Conservation (phyloP, 441 rosid genomes). For the Capsella rubella region DNA sequence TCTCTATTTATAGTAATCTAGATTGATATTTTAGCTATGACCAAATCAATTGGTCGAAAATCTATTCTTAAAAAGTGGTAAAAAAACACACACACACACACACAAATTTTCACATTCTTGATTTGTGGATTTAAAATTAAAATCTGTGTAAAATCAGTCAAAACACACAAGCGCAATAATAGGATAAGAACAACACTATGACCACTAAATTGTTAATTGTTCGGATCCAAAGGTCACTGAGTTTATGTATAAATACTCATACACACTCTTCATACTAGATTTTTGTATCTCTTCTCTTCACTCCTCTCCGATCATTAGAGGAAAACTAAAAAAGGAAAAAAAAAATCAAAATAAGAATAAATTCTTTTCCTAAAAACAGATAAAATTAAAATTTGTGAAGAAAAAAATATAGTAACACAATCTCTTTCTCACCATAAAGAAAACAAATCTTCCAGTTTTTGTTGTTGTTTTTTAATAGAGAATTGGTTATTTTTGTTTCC, state of each 20-base stretch:
- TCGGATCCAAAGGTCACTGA: neutral
- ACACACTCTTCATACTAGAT: constrained; percentile 7
- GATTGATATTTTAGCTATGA: neutral
- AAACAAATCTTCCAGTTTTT: constrained; percentile 9
- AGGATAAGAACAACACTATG: neutral
- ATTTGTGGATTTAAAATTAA: neutral
- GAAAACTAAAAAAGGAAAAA: constrained; percentile 28
- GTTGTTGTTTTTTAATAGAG: neutral
- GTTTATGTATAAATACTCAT: constrained; percentile 25
- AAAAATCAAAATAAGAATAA: constrained; percentile 21
- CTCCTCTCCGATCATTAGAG: neutral
- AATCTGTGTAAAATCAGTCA: neutral
- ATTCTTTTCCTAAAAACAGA: neutral
- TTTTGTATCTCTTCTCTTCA: neutral
- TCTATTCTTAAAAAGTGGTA: neutral
- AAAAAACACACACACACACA: no score
- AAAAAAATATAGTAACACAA: constrained; percentile 1
- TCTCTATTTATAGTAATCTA: neutral
- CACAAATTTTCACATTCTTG: neutral
- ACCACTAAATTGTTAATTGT: neutral
- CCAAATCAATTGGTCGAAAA: neutral
- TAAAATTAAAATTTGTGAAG: constrained; percentile 7
- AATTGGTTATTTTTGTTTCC: constrained; percentile 8
- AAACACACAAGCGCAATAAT: neutral
- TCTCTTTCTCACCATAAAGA: constrained; percentile 15